Evolutionary conservation across 2,329 filamentous ascomycete species (phyloP).

Genomic region (Aschersonia sp.): DNA sequence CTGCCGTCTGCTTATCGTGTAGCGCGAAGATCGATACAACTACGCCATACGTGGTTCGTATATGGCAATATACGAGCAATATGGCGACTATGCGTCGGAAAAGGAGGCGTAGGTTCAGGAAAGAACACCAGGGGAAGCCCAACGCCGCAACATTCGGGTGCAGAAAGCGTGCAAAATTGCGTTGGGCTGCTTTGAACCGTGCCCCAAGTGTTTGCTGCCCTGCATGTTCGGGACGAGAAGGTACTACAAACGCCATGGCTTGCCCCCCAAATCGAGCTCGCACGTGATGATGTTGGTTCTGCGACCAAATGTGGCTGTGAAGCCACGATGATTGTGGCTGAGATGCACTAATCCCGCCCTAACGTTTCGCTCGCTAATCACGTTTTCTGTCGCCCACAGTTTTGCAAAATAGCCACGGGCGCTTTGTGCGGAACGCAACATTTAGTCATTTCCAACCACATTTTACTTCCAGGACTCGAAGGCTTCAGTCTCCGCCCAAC

Average conservation of each 20-base stretch:
- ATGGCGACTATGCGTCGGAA: no score
- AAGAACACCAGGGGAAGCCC: neutral
- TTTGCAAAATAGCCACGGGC: constrained; percentile 5
- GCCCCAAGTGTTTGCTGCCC: neutral
- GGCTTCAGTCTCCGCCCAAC: constrained; percentile 97
- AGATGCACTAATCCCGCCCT: constrained; percentile 7
- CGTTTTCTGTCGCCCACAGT: constrained; percentile 17
- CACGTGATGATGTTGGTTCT: neutral
- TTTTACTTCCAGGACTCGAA: constrained; percentile 60
- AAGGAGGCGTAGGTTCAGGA: neutral
- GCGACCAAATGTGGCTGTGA: neutral
- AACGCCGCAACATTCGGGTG: neutral
- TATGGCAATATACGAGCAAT: no score
- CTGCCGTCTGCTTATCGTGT: no score
- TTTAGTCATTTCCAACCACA: constrained; percentile 5
- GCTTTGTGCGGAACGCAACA: no score
- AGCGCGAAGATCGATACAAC: no score
- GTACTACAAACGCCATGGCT: neutral
- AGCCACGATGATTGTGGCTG: neutral
- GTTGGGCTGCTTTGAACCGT: neutral
- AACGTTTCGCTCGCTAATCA: constrained; percentile 12
- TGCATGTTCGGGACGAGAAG: neutral
- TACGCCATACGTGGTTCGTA: no score
- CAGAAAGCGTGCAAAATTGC: neutral
- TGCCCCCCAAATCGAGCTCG: neutral